Percentiles rank a stretch among this genome's conserved stretches.
phyloP scores from a whole-genome alignment of 257 asterid genomes.

The Przewalskia tangutica region DNA sequence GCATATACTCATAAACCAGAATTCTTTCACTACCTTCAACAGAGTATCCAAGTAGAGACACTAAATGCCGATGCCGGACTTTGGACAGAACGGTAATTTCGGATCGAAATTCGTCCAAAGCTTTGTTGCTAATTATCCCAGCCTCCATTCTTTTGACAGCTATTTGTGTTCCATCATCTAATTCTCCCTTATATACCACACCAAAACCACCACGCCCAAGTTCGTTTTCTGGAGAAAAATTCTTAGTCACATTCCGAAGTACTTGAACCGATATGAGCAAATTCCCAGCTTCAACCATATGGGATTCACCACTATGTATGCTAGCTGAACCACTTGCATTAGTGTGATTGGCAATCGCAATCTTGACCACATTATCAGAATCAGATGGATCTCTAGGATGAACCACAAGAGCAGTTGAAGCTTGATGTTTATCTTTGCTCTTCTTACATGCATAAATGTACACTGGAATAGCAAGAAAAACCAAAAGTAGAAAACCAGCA shows the following conservation, averaged over 20 bases:
- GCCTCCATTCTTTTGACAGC: conserved; percentile 93
- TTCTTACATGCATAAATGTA: conserved; percentile 39
- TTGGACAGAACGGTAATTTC: conserved; percentile 81
- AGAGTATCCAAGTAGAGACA: conserved; percentile 75
- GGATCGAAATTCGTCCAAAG: conserved; percentile 62
- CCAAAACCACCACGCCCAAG: conserved; percentile 96
- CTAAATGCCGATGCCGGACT: conserved; percentile 85
- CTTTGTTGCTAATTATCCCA: conserved; percentile 59
- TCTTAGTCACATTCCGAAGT: conserved; percentile 65
- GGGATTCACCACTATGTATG: conserved; percentile 43
- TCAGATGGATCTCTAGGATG: conserved; percentile 68
- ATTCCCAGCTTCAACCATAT: conserved; percentile 59
- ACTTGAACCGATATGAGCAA: conserved; percentile 71
- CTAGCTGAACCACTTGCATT: conserved; percentile 51
- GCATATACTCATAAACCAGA: conserved; percentile 83
- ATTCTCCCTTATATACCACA: conserved; percentile 74
- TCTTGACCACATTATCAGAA: conserved; percentile 42
- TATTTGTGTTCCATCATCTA: conserved; percentile 77
- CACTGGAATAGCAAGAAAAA: conserved; percentile 38
- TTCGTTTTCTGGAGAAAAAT: conserved; percentile 71
- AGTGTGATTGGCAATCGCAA: conserved; percentile 42
- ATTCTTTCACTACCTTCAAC: conserved; percentile 64
- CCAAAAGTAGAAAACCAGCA: conserved; percentile 37
- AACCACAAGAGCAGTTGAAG: conserved; percentile 51
- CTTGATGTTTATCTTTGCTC: conserved; percentile 20